Base-by-base conservation (phyloP, 2,329 filamentous ascomycete species). In the Nemania bipapillata region DNA sequence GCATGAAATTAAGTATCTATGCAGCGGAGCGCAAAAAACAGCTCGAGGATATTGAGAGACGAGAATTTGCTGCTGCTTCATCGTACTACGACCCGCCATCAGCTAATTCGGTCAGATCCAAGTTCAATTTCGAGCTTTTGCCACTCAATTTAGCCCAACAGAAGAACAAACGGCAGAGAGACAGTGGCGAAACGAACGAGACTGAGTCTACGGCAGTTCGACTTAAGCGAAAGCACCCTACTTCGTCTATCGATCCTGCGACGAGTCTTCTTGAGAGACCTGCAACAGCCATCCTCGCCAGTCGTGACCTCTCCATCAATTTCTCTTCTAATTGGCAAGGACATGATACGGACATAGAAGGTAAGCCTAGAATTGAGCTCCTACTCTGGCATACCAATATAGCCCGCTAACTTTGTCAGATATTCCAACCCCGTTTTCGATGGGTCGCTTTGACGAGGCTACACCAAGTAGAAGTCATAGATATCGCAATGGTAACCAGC, bases 41-140 rank as follows among this genome's bases (percentile, higher is more conserved):
- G 15, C 20, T 52, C 1, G 42, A 64, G 17, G 58, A 65, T 11
- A 11, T 61, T n/a, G 37, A 58, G 2, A 20, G n/a, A 9, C 61
- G 54, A 15, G 52, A 71, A 15, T 70, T 71, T 40, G 69, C 61
- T 4, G 52, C 26, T 17, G 64, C 53, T 5, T 63, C 65, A 20
- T 60, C 63, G 1, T 65, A 68, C 22, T 62, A 72, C 15, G 68
- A 70, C 4, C 68, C 63, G 8, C 55, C 66, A 2, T 62, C 62
- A 26, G n/a, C 12, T 0, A 54, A 62, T 50, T 68, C 73, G 4
- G 28, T 70, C 2, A 50, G 63, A 8, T 75, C 73, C 0, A 75
- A 74, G 54, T 78, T 79, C 32, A 47, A 70, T 1, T 78, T 77
- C 35, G 73, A 73, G 47, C 73, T 79, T 20, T 26, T 79, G 4